These are phyloP conservation scores for Taphrina confusa DNA, from an alignment of 1,139 yeast species.

Conservation along the genomic window DNA sequence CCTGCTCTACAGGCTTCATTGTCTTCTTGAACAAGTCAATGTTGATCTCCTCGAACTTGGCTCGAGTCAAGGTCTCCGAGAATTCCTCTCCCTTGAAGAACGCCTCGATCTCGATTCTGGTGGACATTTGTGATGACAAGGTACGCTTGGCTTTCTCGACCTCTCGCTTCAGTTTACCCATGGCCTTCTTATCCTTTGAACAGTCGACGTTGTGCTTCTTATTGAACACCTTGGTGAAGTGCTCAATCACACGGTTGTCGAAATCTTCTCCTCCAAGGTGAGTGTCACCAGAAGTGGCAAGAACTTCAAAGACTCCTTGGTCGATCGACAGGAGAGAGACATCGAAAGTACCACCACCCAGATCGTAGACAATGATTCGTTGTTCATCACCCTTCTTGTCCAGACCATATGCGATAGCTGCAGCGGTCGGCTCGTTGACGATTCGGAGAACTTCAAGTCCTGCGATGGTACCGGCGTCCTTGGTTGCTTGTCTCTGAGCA, in stretches of 20 bases:
- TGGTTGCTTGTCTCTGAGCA: conserved; percentile 98
- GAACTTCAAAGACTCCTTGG: conserved; percentile 88
- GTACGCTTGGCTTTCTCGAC: conserved; percentile 97
- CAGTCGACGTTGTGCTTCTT: conserved; percentile 84
- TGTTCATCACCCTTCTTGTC: conserved; percentile 86
- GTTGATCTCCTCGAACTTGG: conserved; percentile 92
- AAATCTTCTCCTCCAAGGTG: conserved; percentile 98
- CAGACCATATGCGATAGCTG: conserved; percentile 96
- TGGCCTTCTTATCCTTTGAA: conserved; percentile 70
- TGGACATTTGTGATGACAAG: conserved; percentile 82
- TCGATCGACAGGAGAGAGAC: conserved; percentile 84
- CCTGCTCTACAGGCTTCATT: conserved; percentile 90
- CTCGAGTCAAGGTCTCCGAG: conserved; percentile 88
- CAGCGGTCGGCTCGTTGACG: conserved; percentile 97
- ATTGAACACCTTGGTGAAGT: conserved; percentile 80
- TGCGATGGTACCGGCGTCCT: conserved; percentile 96
- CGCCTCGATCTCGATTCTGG: conserved; percentile 91
- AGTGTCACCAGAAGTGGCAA: conserved; percentile 94
- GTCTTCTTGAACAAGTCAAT: conserved; percentile 84
- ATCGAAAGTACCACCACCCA: conserved; percentile 95
- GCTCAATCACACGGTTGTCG: conserved; percentile 83
- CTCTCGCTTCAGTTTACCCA: conserved; percentile 89
- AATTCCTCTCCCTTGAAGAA: conserved; percentile 94
- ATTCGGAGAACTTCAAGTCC: conserved; percentile 92
- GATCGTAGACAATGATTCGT: conserved; percentile 88